Percentiles rank a stretch among this genome's conserved stretches.
These are phyloP conservation scores for Pyrenopolyporus hunteri DNA, from an alignment of 495 filamentous ascomycete species.

Conservation along the genomic window DNA sequence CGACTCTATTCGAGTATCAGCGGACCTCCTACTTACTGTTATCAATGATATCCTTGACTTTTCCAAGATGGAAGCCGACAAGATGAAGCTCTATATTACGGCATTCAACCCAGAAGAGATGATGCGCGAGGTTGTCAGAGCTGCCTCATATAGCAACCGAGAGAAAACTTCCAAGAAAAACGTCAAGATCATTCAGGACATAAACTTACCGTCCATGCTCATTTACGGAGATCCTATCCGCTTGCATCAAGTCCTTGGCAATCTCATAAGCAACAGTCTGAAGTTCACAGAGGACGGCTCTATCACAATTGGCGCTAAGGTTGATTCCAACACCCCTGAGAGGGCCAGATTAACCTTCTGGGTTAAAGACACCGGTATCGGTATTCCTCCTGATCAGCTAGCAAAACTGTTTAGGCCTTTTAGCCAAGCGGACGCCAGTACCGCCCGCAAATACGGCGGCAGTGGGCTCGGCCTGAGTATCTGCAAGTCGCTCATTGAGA, in stretches of 20 bases:
- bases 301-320: slow-evolving; percentile 76
- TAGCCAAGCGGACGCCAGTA: slow-evolving; percentile 86
- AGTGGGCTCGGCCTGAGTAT: slow-evolving; percentile 91
- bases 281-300: slow-evolving; percentile 90
- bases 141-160: slow-evolving; percentile 80
- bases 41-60: slow-evolving; percentile 97
- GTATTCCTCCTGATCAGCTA: slow-evolving; percentile 80
- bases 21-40: slow-evolving; percentile 86
- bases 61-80: slow-evolving; percentile 91
- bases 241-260: slow-evolving; percentile 91
- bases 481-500: slow-evolving; percentile 93
- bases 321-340: slow-evolving; percentile 71
- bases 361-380: slow-evolving; percentile 90
- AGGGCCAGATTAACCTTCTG: slow-evolving; percentile 78
- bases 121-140: slow-evolving; percentile 84
- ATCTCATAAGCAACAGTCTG: slow-evolving; percentile 89
- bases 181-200: slow-evolving; percentile 70
- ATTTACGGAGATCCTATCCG: slow-evolving; percentile 90
- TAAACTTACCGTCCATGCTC: slow-evolving; percentile 76
- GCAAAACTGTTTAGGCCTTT: slow-evolving; percentile 89
- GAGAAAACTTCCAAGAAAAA: slow-evolving; percentile 69
- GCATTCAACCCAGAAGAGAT: slow-evolving; percentile 85
- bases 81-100: slow-evolving; percentile 90
- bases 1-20: slow-evolving; percentile 90
- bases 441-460: slow-evolving; percentile 85